These are phyloP conservation scores for Platismatia glauca DNA, from an alignment of 495 filamentous ascomycete genomes.

Conservation along the genomic window DNA sequence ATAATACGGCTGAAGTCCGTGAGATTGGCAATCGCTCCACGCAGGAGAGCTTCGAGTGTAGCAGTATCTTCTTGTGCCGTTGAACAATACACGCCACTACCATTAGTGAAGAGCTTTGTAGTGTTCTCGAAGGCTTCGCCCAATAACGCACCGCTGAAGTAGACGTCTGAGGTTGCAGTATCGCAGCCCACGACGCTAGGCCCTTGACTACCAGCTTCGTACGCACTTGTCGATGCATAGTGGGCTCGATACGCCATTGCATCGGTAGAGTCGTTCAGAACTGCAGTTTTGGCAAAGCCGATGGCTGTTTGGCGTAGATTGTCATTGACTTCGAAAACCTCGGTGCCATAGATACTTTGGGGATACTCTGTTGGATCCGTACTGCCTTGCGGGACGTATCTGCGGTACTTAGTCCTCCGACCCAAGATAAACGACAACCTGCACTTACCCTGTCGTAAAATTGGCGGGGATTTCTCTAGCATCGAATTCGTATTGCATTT, in stretches of 20 bases:
- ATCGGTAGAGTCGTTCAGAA: slow-evolving; percentile 44
- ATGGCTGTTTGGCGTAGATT: slow-evolving; percentile 49
- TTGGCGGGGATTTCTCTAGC: slow-evolving; percentile 57
- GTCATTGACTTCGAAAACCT: slow-evolving; percentile 66
- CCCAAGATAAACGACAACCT: neutral
- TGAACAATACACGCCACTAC: slow-evolving; percentile 57
- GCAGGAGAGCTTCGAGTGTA: slow-evolving; percentile 56
- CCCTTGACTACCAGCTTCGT: slow-evolving; percentile 40
- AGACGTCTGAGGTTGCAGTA: slow-evolving; percentile 61
- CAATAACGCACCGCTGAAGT: slow-evolving; percentile 55
- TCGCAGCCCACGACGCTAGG: slow-evolving; percentile 60
- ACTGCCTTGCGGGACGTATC: slow-evolving; percentile 57
- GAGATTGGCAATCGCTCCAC: slow-evolving; percentile 43
- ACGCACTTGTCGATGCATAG: slow-evolving; percentile 41
- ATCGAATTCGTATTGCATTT: slow-evolving; percentile 67
- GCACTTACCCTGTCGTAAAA: slow-evolving; percentile 45
- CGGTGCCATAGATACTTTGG: slow-evolving; percentile 58
- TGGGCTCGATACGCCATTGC: slow-evolving; percentile 50
- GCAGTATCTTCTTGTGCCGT: slow-evolving; percentile 71
- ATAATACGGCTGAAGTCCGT: slow-evolving; percentile 63
- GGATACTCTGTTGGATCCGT: slow-evolving; percentile 51
- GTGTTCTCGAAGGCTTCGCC: slow-evolving; percentile 57
- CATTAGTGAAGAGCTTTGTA: slow-evolving; percentile 57
- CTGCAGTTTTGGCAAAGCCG: slow-evolving; percentile 45
- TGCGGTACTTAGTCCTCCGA: neutral